Evolutionary conservation across 1,284 basidiomycete species (phyloP).

Genomic region (Rhodotorula sp.): DNA sequence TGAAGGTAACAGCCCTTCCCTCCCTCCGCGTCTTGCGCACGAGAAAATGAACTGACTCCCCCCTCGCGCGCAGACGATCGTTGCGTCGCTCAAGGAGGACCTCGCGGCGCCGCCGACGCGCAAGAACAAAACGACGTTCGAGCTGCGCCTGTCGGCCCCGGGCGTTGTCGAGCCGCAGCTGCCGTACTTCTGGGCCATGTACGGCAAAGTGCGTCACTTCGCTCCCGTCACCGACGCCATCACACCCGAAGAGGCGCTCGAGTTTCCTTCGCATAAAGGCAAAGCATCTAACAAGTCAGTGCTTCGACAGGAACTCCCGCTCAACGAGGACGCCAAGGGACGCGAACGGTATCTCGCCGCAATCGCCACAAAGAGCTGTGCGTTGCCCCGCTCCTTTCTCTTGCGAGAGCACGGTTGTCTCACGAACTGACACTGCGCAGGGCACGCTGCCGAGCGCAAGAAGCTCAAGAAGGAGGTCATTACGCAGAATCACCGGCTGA

Average conservation of each 20-base stretch:
- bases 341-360: slow-evolving; percentile 26
- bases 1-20: slow-evolving; percentile 13
- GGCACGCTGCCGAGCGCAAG: slow-evolving; percentile 17
- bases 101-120: neutral
- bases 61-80: slow-evolving; percentile 11
- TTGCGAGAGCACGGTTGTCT: too few relatives aligned
- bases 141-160: slow-evolving; percentile 9
- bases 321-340: slow-evolving; percentile 23
- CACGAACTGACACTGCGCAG: neutral
- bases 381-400: too few relatives aligned
- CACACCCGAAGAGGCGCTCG: neutral
- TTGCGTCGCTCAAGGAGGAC: slow-evolving; percentile 5
- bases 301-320: slow-evolving; percentile 22
- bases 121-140: neutral
- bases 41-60: neutral
- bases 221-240: too few relatives aligned
- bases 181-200: slow-evolving; percentile 34
- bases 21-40: neutral
- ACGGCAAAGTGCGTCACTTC: slow-evolving; percentile 21
- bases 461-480: slow-evolving; percentile 31
- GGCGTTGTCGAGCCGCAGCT: slow-evolving; percentile 4
- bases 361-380: slow-evolving; percentile 20
- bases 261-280: neutral
- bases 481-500: slow-evolving; percentile 21
- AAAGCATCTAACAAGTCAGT: rapidly evolving